Conservation (phyloP, 805 yeast genomes). For the Sugiyamaella qingdaonensis region DNA sequence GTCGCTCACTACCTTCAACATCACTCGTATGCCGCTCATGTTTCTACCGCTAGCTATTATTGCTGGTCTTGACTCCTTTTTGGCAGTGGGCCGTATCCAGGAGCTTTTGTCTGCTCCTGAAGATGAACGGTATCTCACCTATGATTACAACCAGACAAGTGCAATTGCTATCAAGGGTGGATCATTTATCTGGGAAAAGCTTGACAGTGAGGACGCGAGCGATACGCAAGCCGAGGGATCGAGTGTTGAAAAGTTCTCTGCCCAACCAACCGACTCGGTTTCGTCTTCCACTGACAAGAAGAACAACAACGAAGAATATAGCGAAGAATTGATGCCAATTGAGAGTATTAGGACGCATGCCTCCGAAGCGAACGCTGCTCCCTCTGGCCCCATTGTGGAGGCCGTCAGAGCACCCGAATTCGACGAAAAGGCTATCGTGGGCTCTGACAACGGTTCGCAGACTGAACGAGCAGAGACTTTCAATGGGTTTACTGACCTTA, state of each 20-base stretch:
- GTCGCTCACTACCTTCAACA: slow-evolving; percentile 64
- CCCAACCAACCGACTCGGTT: not conserved
- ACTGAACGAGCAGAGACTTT: slow-evolving; percentile 24
- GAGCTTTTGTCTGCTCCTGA: slow-evolving; percentile 46
- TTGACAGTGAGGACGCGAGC: slow-evolving; percentile 13
- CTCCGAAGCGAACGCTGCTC: slow-evolving; percentile 18
- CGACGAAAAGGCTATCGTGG: slow-evolving; percentile 47
- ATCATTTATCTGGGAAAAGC: slow-evolving; percentile 61
- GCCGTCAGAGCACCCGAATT: slow-evolving; percentile 32
- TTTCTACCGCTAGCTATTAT: slow-evolving; percentile 64
- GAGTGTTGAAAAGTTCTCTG: slow-evolving; percentile 22
- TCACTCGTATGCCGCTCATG: slow-evolving; percentile 55
- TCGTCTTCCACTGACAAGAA: slow-evolving; percentile 41
- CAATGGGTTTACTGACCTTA: slow-evolving; percentile 36
- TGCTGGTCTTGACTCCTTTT: slow-evolving; percentile 56
- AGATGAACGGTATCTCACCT: slow-evolving; percentile 31
- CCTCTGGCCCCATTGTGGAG: slow-evolving; percentile 7
- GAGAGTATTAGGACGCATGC: slow-evolving; percentile 20
- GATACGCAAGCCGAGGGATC: slow-evolving; percentile 6
- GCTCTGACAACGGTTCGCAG: slow-evolving; percentile 16
- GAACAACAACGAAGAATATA: slow-evolving; percentile 4
- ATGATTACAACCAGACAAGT: slow-evolving; percentile 32
- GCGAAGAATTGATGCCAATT: slow-evolving; percentile 6
- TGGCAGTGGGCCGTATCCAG: slow-evolving; percentile 55
- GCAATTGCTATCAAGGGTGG: slow-evolving; percentile 53